Percentiles rank a stretch among this genome's conserved stretches.
Conservation (phyloP, 2,329 filamentous ascomycete genomes). For the Alternaria novae-zelandiae region DNA sequence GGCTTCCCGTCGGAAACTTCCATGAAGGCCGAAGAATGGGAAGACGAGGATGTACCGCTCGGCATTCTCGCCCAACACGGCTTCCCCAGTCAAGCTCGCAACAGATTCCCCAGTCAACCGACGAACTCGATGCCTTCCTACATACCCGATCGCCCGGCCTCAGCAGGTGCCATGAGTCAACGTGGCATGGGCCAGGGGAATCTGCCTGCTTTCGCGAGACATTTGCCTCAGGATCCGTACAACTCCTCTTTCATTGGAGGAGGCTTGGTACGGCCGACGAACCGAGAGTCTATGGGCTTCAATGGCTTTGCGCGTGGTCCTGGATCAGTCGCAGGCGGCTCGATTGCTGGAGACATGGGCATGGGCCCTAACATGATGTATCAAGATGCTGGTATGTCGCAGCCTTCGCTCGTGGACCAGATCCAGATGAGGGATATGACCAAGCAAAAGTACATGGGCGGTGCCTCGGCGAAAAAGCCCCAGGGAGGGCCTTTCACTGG, state of each 20-base stretch:
- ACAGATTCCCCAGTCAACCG: constrained; percentile 36
- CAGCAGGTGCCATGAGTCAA: constrained; percentile 34
- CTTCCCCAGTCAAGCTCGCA: constrained; percentile 40
- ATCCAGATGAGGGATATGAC: constrained; percentile 47
- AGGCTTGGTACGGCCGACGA: constrained; percentile 40
- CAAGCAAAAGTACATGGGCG: constrained; percentile 47
- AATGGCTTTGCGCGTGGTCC: constrained; percentile 42
- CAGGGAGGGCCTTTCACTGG: constrained; percentile 44
- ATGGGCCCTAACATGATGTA: constrained; percentile 33
- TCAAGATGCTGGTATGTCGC: constrained; percentile 37
- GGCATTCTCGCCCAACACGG: constrained; percentile 48
- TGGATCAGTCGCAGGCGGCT: constrained; percentile 43
- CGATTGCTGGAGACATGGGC: constrained; percentile 26
- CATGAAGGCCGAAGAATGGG: constrained; percentile 46
- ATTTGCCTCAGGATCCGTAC: constrained; percentile 45
- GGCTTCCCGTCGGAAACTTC: constrained; percentile 47
- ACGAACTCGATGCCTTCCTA: constrained; percentile 43
- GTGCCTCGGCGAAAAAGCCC: constrained; percentile 41
- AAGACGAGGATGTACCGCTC: constrained; percentile 48
- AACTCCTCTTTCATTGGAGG: constrained; percentile 39
- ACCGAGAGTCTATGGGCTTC: constrained; percentile 48
- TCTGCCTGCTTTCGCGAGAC: constrained; percentile 45
- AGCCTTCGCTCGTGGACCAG: constrained; percentile 45
- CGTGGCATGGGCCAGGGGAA: constrained; percentile 24
- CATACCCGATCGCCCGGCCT: constrained; percentile 45